Evolutionary conservation across 805 yeast genomes (phyloP), one percentile per base, ranked within the genome.

Genomic region (Brettanomyces bruxellensis): DNA sequence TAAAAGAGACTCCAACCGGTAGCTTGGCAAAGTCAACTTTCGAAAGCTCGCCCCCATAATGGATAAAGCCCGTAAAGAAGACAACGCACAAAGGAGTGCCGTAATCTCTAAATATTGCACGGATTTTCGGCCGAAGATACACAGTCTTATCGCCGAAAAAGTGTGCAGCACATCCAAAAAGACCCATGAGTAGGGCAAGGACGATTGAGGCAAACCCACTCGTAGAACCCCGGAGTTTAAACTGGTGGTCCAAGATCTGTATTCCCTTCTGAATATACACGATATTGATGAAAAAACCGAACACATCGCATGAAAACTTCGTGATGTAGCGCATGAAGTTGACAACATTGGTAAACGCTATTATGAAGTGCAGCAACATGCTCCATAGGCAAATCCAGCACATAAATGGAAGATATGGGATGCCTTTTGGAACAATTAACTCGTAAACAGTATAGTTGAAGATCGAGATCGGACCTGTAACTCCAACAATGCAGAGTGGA

Each of bases 371-470:
- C 67, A 86, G 73, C 11, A 81, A 72, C 86, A 84, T 83, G 4
- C 87, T 75, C 99, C 99, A 91, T 5, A 93, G 70, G 56, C 89
- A 86, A 32, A 91, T 70, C 98, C 98, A 93, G 60, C 91, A 83
- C 96, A 93, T 90, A 62, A 91, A 91, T 14, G 90, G 88, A 65
- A 91, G 89, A 60, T 76, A 89, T 2, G 65, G 62, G 1, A 74
- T 67, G 7, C 72, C 73, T 49, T 73, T 59, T 0, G 86, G 81
- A 23, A 60, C 65, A 35, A 86, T 73, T 43, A 86, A 72, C 49
- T 83, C 83, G 59, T 82, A 86, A 1, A 93, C 90, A 0, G 98
- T 93, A 57, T 88, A 89, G 58, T 86, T 86, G 72, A 93, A 91
- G 49, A 91, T 90, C 2, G 95, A 69, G 13, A 93, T 83, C 0